These are phyloP conservation scores for Suillus ampliporus DNA, from an alignment of 768 basidiomycete genomes.

Conservation along the genomic window DNA sequence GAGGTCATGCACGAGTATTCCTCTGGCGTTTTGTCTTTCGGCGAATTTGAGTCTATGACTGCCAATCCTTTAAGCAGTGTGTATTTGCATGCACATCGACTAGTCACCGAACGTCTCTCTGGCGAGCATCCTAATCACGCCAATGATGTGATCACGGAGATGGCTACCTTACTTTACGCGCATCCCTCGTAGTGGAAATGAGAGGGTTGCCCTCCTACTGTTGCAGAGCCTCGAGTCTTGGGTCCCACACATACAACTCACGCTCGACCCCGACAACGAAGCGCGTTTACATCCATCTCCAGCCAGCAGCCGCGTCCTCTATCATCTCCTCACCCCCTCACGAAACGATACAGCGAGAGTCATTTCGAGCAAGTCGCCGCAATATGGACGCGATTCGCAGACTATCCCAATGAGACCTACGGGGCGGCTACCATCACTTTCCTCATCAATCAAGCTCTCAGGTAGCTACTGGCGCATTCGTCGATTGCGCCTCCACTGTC, in stretches of 20 bases:
- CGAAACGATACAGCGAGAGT: conserved; percentile 70
- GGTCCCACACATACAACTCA: conserved; percentile 71
- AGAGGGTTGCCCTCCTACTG: conserved; percentile 60
- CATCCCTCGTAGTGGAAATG: conserved; percentile 55
- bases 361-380: conserved; percentile 82
- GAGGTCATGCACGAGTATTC: conserved; percentile 73
- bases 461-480: conserved; percentile 78
- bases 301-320: conserved; percentile 69
- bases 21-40: conserved; percentile 69
- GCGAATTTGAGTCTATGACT: conserved; percentile 74
- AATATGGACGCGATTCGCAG: conserved; percentile 82
- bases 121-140: conserved; percentile 74
- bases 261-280: conserved; percentile 62
- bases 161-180: conserved; percentile 76
- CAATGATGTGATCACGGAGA: conserved; percentile 67
- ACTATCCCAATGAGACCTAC: conserved; percentile 70
- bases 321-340: conserved; percentile 86
- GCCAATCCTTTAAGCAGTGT: conserved; percentile 75
- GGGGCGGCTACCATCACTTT: conserved; percentile 83
- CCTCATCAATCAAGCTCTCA: conserved; percentile 85
- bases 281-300: conserved; percentile 30
- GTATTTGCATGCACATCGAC: conserved; percentile 80
- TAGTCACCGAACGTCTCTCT: conserved; percentile 79
- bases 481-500: conserved; percentile 79
- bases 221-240: conserved; percentile 85